Percentiles rank a stretch among this genome's conserved stretches.
These are phyloP conservation scores for Polytrichum formosum DNA, from an alignment of 225 moss, liverwort and hornwort species.

Conservation along the genomic window DNA sequence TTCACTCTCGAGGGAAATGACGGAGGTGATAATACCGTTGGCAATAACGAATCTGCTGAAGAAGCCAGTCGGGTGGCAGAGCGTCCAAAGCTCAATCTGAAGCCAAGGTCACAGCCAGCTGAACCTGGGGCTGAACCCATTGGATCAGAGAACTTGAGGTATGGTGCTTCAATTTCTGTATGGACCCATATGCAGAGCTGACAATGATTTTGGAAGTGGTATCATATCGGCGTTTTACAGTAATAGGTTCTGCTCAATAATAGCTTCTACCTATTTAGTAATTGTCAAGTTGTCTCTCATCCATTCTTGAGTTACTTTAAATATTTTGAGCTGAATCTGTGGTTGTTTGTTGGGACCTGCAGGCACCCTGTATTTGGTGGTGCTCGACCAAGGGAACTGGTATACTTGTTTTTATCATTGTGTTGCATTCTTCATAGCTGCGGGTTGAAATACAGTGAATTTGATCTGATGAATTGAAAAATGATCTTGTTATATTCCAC, in stretches of 20 bases:
- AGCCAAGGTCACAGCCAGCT: conserved; percentile 78
- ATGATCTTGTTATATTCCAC: too few species aligned
- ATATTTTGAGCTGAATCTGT: conserved; percentile 7
- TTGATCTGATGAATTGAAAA: too few species aligned
- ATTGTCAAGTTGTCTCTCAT: background rate
- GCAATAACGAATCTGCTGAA: conserved; percentile 46
- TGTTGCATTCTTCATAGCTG: too few species aligned
- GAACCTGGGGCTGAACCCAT: conserved; percentile 59
- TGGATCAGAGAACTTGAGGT: conserved; percentile 89
- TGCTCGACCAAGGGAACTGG: conserved; percentile 96
- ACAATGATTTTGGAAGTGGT: too few species aligned
- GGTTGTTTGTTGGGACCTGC: conserved; percentile 17
- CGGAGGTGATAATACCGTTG: conserved; percentile 33
- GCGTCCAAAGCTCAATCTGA: conserved; percentile 90
- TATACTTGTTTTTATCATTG: conserved; percentile 22
- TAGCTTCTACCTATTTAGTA: background rate
- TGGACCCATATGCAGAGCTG: too few species aligned
- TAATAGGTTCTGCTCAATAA: too few species aligned
- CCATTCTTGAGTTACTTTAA: background rate
- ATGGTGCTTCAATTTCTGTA: conserved; percentile 2
- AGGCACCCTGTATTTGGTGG: conserved; percentile 92
- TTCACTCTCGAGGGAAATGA: conserved; percentile 50
- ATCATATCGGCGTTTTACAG: too few species aligned
- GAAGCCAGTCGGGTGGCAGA: conserved; percentile 61
- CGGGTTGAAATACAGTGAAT: too few species aligned